These are phyloP conservation scores for Mycena albidolilacea DNA, from an alignment of 768 basidiomycete species.

Conservation along the genomic window DNA sequence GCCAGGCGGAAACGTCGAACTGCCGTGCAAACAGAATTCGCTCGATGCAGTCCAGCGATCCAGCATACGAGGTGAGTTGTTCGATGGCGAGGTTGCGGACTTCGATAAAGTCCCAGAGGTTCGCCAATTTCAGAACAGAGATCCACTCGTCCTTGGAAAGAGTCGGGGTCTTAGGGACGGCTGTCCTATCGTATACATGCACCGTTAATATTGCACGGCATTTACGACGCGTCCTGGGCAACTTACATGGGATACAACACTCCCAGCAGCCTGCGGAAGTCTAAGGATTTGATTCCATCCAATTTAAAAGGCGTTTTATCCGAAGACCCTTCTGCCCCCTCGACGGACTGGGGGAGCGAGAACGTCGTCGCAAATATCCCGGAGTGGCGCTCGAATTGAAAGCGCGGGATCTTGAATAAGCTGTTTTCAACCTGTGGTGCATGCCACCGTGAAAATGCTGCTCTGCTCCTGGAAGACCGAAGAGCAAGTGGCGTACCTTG, in stretches of 20 bases:
- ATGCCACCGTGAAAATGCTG: too few relatives aligned
- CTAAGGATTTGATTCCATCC: constrained; percentile 40
- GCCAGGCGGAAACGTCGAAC: constrained; percentile 28
- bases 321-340: constrained; percentile 42
- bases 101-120: constrained; percentile 47
- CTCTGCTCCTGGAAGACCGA: not conserved
- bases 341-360: constrained; percentile 37
- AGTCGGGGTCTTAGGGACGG: constrained; percentile 9
- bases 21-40: constrained; percentile 23
- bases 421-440: constrained; percentile 45
- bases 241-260: constrained; percentile 47
- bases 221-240: too few relatives aligned
- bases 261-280: constrained; percentile 44
- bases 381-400: constrained; percentile 42
- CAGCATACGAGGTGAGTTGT: constrained; percentile 26
- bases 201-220: not conserved
- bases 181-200: not conserved
- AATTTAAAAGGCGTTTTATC: constrained; percentile 47
- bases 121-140: constrained; percentile 49
- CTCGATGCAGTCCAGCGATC: constrained; percentile 4
- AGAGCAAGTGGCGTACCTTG: constrained; percentile 16
- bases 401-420: constrained; percentile 48
- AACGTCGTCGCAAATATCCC: constrained; percentile 44
- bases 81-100: constrained; percentile 45
- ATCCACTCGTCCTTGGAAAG: constrained; percentile 44